Evolutionary conservation across 73 alveolate species (phyloP).

Genomic region (Halteria grandinella): DNA sequence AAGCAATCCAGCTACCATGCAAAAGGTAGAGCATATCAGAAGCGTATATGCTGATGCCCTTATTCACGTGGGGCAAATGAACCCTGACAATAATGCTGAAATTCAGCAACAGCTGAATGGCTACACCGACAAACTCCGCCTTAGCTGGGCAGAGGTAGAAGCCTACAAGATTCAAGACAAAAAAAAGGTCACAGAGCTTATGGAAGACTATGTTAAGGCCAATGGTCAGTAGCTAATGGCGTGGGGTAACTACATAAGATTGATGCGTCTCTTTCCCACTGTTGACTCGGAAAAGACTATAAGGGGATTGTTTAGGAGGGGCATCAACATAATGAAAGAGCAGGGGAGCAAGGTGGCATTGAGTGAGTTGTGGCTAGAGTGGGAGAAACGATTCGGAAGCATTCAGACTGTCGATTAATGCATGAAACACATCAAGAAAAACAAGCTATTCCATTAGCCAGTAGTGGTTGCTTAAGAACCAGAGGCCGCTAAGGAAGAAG

Average conservation of each 20-base stretch:
- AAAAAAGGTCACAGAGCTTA: conserved; percentile 9
- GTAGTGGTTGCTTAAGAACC: too few relatives aligned
- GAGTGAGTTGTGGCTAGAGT: conserved; percentile 50
- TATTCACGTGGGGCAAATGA: not conserved
- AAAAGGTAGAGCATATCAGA: conserved; percentile 31
- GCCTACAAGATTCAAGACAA: conserved; percentile 47
- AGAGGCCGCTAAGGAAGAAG: too few relatives aligned
- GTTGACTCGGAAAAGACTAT: conserved; percentile 30
- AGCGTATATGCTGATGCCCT: conserved; percentile 29
- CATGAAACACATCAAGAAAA: conserved; percentile 38
- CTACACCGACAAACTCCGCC: not conserved
- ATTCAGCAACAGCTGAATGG: not conserved
- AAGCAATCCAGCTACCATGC: not conserved
- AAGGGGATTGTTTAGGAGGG: conserved; percentile 54
- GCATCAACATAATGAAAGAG: conserved; percentile 13
- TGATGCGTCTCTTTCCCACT: conserved; percentile 31
- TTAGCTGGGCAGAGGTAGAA: conserved; percentile 55
- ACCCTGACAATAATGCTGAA: too few relatives aligned
- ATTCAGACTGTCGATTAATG: conserved; percentile 23
- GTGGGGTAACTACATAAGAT: conserved; percentile 48
- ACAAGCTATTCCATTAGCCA: conserved; percentile 8
- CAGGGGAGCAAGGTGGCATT: conserved; percentile 6
- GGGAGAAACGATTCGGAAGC: conserved; percentile 54
- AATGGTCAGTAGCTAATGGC: conserved; percentile 20
- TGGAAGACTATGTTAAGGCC: conserved; percentile 43